Conservation (phyloP, 768 basidiomycete genomes). For the Suillus subalutaceus region DNA sequence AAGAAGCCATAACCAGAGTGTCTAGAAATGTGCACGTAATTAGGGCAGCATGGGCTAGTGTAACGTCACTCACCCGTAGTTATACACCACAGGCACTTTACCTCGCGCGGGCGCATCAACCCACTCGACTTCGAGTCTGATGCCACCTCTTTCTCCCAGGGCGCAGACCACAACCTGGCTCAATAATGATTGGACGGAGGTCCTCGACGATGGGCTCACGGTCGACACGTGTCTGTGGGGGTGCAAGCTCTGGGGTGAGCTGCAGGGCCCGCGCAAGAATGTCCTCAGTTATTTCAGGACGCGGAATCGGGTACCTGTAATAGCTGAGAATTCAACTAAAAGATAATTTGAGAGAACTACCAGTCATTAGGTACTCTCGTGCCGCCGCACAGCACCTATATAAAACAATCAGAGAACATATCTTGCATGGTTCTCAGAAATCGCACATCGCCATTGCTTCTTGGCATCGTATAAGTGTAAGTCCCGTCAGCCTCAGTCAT, state of each 20-base stretch:
- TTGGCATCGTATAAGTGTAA: slow-evolving; percentile 40
- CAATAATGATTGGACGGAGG: slow-evolving; percentile 48
- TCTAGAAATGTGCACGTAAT: slow-evolving; percentile 29
- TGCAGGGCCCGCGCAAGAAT: slow-evolving; percentile 57
- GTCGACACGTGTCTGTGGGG: slow-evolving; percentile 50
- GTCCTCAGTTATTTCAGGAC: slow-evolving; percentile 60
- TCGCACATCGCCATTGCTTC: slow-evolving; percentile 43
- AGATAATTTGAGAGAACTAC: slow-evolving; percentile 30
- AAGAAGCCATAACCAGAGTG: slow-evolving; percentile 69
- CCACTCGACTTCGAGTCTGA: slow-evolving; percentile 57
- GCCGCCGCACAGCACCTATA: slow-evolving; percentile 61
- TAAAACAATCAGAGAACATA: not conserved
- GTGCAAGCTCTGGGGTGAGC: slow-evolving; percentile 59
- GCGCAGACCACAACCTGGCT: slow-evolving; percentile 64
- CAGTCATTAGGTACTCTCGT: slow-evolving; percentile 64
- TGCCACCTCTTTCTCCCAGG: slow-evolving; percentile 70
- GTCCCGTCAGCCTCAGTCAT: slow-evolving; percentile 33
- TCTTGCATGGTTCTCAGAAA: not conserved
- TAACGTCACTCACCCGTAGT: slow-evolving; percentile 57
- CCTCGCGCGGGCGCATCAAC: slow-evolving; percentile 30
- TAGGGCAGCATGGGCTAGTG: not conserved
- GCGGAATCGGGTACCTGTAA: slow-evolving; percentile 62
- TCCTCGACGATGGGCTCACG: slow-evolving; percentile 54
- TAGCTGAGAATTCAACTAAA: not conserved
- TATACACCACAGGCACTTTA: slow-evolving; percentile 55